These are phyloP conservation scores for Mortierella claussenii DNA, from an alignment of 192 early-diverging fungal species.

Conservation along the genomic window DNA sequence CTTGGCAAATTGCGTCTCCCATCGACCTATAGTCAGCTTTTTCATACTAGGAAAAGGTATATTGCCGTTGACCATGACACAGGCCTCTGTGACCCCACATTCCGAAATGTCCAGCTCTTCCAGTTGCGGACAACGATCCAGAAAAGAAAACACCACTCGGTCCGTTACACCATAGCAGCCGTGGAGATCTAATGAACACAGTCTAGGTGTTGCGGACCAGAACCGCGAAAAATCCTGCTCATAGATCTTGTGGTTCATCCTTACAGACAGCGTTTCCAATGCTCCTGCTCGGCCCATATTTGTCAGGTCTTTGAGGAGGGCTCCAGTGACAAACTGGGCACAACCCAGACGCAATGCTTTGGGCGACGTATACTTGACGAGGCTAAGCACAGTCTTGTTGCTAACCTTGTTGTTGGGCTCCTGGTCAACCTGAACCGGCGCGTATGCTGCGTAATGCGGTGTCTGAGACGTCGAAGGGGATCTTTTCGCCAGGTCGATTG, in stretches of 20 bases:
- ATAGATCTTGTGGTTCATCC: constrained; percentile 26
- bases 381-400: constrained; percentile 28
- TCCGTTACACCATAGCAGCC: constrained; percentile 25
- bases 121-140: constrained; percentile 33
- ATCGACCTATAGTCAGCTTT: constrained; percentile 32
- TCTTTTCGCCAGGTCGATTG: constrained; percentile 27
- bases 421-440: constrained; percentile 11
- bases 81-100: constrained; percentile 28
- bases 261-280: constrained; percentile 18
- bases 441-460: constrained; percentile 7
- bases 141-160: background rate
- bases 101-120: constrained; percentile 44
- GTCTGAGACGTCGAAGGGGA: background rate
- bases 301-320: constrained; percentile 17
- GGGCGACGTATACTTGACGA: constrained; percentile 26
- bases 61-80: constrained; percentile 15
- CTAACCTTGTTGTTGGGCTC: constrained; percentile 35
- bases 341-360: constrained; percentile 27
- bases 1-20: constrained; percentile 9
- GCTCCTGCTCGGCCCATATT: constrained; percentile 19
- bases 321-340: constrained; percentile 13
- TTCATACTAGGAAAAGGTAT: constrained; percentile 18
- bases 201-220: constrained; percentile 32
- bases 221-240: constrained; percentile 33
- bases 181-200: constrained; percentile 28